A percentile compares a stretch with the other conserved stretches of the same genome.
phyloP scores from a whole-genome alignment of 2,329 filamentous ascomycete species.

The Tolypocladium capitatum region DNA sequence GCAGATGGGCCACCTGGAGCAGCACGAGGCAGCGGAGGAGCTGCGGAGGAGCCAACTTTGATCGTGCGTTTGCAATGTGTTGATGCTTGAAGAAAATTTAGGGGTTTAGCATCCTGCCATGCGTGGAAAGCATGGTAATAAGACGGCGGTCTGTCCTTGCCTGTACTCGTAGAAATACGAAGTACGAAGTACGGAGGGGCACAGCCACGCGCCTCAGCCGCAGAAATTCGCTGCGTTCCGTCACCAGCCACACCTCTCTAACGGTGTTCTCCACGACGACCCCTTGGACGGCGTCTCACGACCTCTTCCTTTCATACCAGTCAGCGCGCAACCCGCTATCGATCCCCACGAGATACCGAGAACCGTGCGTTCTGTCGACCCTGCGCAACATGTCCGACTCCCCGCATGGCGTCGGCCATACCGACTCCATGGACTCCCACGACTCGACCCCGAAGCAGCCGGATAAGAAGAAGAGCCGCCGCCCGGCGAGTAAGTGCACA shows the following conservation, averaged over 20 bases:
- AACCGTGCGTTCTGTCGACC: not conserved
- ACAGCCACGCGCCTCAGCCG: slow-evolving; percentile 1
- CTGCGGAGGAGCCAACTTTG: too few relatives aligned
- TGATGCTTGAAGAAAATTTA: too few relatives aligned
- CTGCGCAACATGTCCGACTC: slow-evolving; percentile 31
- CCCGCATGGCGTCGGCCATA: slow-evolving; percentile 28
- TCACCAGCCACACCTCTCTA: slow-evolving; percentile 2
- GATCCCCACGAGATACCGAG: not conserved
- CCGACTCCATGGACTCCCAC: slow-evolving; percentile 42
- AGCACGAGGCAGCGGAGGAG: not conserved
- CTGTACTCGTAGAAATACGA: too few relatives aligned
- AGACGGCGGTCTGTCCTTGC: too few relatives aligned
- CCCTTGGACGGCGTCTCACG: slow-evolving; percentile 1
- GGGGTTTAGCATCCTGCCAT: not conserved
- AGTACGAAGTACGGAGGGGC: not conserved
- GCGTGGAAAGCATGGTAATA: not conserved
- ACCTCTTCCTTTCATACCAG: not conserved
- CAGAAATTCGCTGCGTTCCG: not conserved
- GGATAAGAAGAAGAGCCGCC: slow-evolving; percentile 81
- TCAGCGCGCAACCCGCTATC: not conserved
- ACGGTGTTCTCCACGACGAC: not conserved
- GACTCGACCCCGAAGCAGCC: slow-evolving; percentile 36
- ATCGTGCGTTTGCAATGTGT: too few relatives aligned
- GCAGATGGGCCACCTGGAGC: too few relatives aligned
- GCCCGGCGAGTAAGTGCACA: slow-evolving; percentile 66